Percentiles rank a stretch among this genome's conserved stretches.
These are phyloP conservation scores for Rhizoclosmatium sp. DNA, from an alignment of 192 early-diverging fungal genomes.

Conservation along the genomic window DNA sequence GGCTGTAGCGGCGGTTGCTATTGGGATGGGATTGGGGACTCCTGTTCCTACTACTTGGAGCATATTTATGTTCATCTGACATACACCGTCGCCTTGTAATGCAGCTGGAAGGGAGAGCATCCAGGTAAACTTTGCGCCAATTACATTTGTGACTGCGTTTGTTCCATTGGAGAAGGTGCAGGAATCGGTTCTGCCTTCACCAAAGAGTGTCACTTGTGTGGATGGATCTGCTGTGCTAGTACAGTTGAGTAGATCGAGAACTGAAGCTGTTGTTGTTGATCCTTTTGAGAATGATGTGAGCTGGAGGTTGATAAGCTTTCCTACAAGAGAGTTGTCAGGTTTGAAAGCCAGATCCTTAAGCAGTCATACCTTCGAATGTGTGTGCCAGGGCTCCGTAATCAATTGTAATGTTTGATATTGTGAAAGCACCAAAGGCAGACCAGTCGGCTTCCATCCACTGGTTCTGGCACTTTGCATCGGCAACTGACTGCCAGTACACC, in stretches of 20 bases:
- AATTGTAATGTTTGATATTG: not conserved
- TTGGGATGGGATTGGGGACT: no score
- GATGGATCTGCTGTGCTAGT: not conserved
- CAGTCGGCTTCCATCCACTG: constrained; percentile 2
- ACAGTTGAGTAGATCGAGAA: not conserved
- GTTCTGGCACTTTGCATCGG: not conserved
- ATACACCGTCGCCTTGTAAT: not conserved
- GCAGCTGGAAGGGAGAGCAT: not conserved
- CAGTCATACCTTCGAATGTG: not conserved
- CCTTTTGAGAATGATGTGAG: not conserved
- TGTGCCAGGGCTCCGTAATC: not conserved
- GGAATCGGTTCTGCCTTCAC: not conserved
- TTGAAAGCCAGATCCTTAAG: no score
- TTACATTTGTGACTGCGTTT: not conserved
- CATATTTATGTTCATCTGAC: constrained; percentile 6
- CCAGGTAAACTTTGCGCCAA: not conserved
- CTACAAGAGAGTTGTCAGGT: not conserved
- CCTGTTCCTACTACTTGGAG: no score
- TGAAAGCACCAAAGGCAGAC: not conserved
- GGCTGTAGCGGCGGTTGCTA: no score
- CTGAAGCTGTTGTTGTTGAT: not conserved
- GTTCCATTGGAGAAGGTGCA: not conserved
- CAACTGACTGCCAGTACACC: not conserved
- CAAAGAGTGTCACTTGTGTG: not conserved
- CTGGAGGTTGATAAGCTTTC: not conserved